Conservation (phyloP, 495 filamentous ascomycete species). For the Penicillium antarcticum region DNA sequence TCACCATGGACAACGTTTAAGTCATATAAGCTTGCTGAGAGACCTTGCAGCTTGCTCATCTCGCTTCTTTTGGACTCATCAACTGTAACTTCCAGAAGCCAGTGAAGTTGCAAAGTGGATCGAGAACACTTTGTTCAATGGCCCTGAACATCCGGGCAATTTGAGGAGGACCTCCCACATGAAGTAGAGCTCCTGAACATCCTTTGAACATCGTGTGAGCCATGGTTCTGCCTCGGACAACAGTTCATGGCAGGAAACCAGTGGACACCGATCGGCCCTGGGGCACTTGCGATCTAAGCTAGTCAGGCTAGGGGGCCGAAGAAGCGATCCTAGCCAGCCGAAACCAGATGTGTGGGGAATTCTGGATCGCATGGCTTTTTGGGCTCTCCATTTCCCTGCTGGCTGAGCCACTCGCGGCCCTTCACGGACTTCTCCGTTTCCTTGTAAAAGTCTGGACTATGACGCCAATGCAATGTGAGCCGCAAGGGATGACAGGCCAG, state of each 20-base stretch:
- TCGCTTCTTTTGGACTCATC: not conserved
- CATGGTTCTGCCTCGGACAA: constrained; percentile 10
- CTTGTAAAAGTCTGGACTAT: constrained; percentile 7
- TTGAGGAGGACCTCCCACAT: not conserved
- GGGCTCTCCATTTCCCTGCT: not conserved
- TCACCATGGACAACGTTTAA: no score
- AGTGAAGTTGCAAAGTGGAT: not conserved
- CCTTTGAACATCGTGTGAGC: not conserved
- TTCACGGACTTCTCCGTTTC: constrained; percentile 20
- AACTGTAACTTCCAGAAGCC: not conserved
- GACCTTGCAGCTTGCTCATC: not conserved
- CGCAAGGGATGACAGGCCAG: constrained; percentile 22
- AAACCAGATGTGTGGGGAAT: constrained; percentile 24
- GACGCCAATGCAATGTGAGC: constrained; percentile 26
- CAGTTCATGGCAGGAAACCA: constrained; percentile 17
- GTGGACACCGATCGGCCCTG: constrained; percentile 27
- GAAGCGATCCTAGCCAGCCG: constrained; percentile 25
- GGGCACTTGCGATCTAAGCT: constrained; percentile 24
- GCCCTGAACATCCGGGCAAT: not conserved
- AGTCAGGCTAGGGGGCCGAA: constrained; percentile 16
- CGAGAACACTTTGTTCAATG: no score
- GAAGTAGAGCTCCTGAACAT: not conserved
- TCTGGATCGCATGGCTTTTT: constrained; percentile 19
- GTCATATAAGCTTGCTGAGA: not conserved
- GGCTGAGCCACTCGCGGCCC: constrained; percentile 4